phyloP scores from a whole-genome alignment of 176 grass and related monocot genomes.

The Canna indica region DNA sequence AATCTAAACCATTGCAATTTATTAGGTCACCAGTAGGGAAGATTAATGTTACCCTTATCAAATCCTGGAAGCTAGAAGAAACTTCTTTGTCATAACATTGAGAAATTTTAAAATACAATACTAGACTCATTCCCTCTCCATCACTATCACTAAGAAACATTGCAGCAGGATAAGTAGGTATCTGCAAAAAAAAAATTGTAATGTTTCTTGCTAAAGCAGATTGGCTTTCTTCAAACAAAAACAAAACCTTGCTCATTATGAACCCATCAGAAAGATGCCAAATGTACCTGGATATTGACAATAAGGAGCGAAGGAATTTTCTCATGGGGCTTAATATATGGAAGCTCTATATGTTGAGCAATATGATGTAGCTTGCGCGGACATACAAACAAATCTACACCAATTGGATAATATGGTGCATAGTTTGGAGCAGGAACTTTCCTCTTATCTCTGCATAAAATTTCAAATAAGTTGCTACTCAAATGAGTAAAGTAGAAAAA shows the following conservation, averaged over 20 bases:
- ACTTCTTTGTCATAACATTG: conserved; percentile 92
- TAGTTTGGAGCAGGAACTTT: conserved; percentile 77
- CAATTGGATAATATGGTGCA: conserved; percentile 88
- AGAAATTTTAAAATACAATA: conserved; percentile 82
- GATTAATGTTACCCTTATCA: conserved; percentile 46
- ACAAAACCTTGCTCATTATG: background rate
- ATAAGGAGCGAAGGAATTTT: conserved; percentile 74
- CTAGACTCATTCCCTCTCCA: conserved; percentile 82
- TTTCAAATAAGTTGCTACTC: conserved; percentile 5
- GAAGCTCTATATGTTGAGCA: conserved; percentile 84
- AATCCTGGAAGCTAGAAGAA: conserved; percentile 79
- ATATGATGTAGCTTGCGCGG: conserved; percentile 74
- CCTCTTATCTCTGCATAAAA: conserved; percentile 73
- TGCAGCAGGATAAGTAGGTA: conserved; percentile 86
- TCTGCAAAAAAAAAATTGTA: conserved; percentile 26
- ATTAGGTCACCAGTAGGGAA: conserved; percentile 1
- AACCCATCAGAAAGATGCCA: background rate
- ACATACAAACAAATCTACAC: conserved; percentile 79
- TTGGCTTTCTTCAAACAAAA: background rate
- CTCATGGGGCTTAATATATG: conserved; percentile 52
- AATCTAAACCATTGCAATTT: background rate
- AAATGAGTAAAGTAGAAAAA: conserved; percentile 7
- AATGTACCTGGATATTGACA: conserved; percentile 81
- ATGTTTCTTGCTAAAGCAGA: background rate
- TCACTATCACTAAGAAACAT: conserved; percentile 91